These are phyloP conservation scores for Ophiostoma himal-ulmi DNA, from an alignment of 2,329 filamentous ascomycete species.

Conservation along the genomic window DNA sequence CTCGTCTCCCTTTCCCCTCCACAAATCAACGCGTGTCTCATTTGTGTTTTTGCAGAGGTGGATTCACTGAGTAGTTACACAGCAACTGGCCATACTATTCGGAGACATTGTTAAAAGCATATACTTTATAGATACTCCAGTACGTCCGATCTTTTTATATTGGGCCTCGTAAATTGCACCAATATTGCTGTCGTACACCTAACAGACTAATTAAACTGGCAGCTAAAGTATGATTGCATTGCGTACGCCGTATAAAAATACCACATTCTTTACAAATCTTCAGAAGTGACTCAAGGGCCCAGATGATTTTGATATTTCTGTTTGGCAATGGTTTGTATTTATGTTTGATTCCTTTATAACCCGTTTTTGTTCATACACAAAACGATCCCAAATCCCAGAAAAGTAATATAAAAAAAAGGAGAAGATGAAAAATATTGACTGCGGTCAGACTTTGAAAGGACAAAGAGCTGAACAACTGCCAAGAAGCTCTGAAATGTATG, in stretches of 20 bases:
- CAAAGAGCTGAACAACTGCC: background rate
- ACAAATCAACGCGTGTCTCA: background rate
- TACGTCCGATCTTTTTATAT: no score
- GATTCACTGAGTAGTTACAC: background rate
- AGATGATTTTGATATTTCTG: background rate
- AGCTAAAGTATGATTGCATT: background rate
- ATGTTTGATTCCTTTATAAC: slow-evolving; percentile 2
- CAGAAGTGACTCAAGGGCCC: no score
- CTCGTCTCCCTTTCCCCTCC: background rate
- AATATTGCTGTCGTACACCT: background rate
- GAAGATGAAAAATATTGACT: background rate
- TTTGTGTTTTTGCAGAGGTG: background rate
- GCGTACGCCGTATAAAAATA: background rate
- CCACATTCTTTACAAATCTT: background rate
- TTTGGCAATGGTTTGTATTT: background rate
- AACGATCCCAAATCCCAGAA: slow-evolving; percentile 5
- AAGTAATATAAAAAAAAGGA: background rate
- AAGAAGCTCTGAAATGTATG: slow-evolving; percentile 12
- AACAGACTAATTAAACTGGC: background rate
- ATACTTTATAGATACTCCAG: background rate
- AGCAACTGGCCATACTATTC: background rate
- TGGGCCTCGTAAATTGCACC: background rate
- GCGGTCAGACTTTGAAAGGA: background rate
- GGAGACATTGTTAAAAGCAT: background rate
- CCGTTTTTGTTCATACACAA: background rate